phyloP scores from a whole-genome alignment of 805 yeast genomes.

The Metschnikowia baotianmanensis region DNA sequence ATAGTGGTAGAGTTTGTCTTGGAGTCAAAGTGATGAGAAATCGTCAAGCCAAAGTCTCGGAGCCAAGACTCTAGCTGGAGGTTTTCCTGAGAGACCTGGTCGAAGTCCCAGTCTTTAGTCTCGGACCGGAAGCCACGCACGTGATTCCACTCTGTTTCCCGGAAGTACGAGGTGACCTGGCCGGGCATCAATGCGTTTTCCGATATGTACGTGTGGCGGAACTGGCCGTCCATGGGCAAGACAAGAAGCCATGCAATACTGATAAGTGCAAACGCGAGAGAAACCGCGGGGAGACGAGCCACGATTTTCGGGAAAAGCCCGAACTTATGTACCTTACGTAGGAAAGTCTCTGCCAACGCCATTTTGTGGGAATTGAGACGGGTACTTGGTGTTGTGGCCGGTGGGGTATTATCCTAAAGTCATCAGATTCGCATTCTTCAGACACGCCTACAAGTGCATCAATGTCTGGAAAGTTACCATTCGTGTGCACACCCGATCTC shows the following conservation, averaged over 20 bases:
- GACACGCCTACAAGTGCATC: too few species aligned
- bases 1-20: slow-evolving; percentile 30
- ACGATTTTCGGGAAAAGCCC: slow-evolving; percentile 39
- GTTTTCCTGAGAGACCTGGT: slow-evolving; percentile 39
- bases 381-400: too few species aligned
- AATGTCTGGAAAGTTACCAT: too few species aligned
- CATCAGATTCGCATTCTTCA: too few species aligned
- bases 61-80: slow-evolving; percentile 56
- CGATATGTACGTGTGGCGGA: slow-evolving; percentile 78
- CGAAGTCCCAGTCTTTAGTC: slow-evolving; percentile 37
- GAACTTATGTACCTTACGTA: slow-evolving; percentile 38
- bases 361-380: slow-evolving; percentile 20
- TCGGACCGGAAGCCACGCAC: slow-evolving; percentile 80
- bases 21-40: slow-evolving; percentile 41
- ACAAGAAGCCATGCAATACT: slow-evolving; percentile 47
- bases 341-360: slow-evolving; percentile 45
- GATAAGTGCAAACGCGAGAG: slow-evolving; percentile 34
- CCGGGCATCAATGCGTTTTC: slow-evolving; percentile 98
- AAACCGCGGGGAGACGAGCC: slow-evolving; percentile 32
- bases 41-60: slow-evolving; percentile 67
- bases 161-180: slow-evolving; percentile 85
- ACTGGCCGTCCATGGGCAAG: slow-evolving; percentile 81
- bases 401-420: too few species aligned
- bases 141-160: slow-evolving; percentile 93
- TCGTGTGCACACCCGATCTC: too few species aligned